Base-by-base conservation (phyloP, 441 rosid species). In the Euphorbia schlechtendalii region DNA sequence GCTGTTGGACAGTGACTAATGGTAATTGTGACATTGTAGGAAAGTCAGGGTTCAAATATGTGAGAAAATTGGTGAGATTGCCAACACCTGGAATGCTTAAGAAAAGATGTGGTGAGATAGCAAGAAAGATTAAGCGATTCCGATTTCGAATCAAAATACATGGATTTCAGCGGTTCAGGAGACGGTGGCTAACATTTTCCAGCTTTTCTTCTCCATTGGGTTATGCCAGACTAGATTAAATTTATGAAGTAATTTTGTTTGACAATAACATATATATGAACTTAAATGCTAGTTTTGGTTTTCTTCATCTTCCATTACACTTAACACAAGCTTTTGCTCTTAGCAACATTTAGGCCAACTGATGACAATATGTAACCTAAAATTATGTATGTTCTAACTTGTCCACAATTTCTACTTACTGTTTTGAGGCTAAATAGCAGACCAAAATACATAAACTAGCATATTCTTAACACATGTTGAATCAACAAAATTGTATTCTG, bases 111-210 rank as follows among this genome's bases (percentile, higher is more conserved):
- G 64, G 76, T 41, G 77, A 78, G 34, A 52, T 88, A 20, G 61
- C 74, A 49, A 82, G 58, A 72, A 87, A 77, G 78, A 78, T 87
- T 63, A 86, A 70, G 73, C 80, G 74, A 72, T 70, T 86, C 59
- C 87, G 76, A 61, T 84, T 74, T 64, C 79, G 86, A 41, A 79
- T 92, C 55, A 89, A 77, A 81, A 80, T 87, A 57, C 84, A 76
- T 8, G 90, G 89, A 9, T 86, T 83, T 76, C 63, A 58, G 54
- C 84, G 83, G 45, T 82, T 92, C 71, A 78, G 72, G 41, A 78
- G 73, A 52, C 78, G 79, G 61, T 89, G 84, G 86, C 71, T 81
- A 56, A 76, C 69, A 63, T 40, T 82, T 63, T 76, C 92, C 14
- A 89, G 74, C 66, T 82, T 82, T 60, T 81, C 81, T 56, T 78